A percentile compares a stretch with the other conserved stretches of the same genome.
phyloP scores from a whole-genome alignment of 345 rosid genomes.

The Eucalyptus grandis region DNA sequence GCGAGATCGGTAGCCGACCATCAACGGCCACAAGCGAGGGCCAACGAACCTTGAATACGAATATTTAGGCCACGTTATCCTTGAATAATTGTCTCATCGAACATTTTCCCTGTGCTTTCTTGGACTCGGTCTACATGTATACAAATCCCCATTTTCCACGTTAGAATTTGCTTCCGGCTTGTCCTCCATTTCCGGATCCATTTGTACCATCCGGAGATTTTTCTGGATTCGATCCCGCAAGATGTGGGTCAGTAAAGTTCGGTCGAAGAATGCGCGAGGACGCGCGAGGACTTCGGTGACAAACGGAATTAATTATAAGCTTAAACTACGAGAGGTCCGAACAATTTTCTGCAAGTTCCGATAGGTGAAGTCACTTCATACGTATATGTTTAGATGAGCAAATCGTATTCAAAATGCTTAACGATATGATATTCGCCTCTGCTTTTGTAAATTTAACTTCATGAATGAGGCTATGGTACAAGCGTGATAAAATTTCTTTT shows the following conservation, averaged over 20 bases:
- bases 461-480: no score
- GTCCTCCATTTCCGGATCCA: neutral
- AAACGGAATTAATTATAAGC: neutral
- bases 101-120: neutral
- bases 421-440: neutral
- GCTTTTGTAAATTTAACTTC: neutral
- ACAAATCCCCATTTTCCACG: neutral
- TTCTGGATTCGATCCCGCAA: neutral
- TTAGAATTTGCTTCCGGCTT: neutral
- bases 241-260: neutral
- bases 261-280: neutral
- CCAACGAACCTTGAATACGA: neutral
- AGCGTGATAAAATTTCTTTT: no score
- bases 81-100: fast-evolving
- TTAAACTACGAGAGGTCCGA: neutral
- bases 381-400: neutral
- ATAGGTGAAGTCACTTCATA: neutral
- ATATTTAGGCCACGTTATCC: neutral
- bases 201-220: neutral
- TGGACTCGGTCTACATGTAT: neutral
- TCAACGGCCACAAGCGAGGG: neutral
- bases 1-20: neutral
- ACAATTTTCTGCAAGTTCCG: neutral
- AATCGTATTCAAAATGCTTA: neutral
- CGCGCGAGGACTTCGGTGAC: neutral